A percentile compares a stretch with the other conserved stretches of the same genome.
phyloP scores from a whole-genome alignment of 1,284 basidiomycete species.

The Ganoderma multipileum region DNA sequence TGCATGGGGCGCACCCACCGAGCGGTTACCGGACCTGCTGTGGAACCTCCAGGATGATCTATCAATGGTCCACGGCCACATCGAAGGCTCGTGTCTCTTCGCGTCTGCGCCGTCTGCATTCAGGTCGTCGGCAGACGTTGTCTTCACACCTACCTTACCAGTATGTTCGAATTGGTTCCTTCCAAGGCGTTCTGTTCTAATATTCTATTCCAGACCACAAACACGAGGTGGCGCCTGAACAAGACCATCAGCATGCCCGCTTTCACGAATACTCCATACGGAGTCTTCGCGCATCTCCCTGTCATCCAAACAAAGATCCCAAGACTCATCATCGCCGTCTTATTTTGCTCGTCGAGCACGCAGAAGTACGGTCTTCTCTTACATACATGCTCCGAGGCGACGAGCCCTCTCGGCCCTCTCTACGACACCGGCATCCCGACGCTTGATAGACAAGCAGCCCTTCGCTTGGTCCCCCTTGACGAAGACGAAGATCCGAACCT shows the following conservation, averaged over 20 bases:
- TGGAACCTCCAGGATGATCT: constrained; percentile 1
- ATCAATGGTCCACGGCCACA: not conserved
- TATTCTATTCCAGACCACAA: not conserved
- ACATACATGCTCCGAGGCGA: not conserved
- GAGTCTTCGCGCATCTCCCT: constrained; percentile 7
- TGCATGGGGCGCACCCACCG: constrained; percentile 18
- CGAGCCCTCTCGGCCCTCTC: not conserved
- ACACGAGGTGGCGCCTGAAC: not conserved
- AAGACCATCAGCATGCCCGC: constrained; percentile 4
- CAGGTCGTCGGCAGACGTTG: not conserved
- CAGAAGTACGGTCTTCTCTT: not conserved
- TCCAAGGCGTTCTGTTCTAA: not conserved
- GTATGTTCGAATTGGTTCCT: not conserved
- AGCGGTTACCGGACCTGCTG: not conserved
- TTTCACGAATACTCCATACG: constrained; percentile 9
- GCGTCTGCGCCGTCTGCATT: not conserved
- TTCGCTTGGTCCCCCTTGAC: not conserved
- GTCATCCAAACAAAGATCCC: constrained; percentile 4
- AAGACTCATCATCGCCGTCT: not conserved
- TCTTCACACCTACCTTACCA: not conserved
- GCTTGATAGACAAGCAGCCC: not conserved
- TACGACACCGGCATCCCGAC: constrained; percentile 2
- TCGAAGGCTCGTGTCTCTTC: not conserved
- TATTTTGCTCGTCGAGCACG: not conserved
- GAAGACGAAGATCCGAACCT: constrained; percentile 1